Conservation (phyloP, 2,329 filamentous ascomycete genomes). For the Thielaviopsis populi region DNA sequence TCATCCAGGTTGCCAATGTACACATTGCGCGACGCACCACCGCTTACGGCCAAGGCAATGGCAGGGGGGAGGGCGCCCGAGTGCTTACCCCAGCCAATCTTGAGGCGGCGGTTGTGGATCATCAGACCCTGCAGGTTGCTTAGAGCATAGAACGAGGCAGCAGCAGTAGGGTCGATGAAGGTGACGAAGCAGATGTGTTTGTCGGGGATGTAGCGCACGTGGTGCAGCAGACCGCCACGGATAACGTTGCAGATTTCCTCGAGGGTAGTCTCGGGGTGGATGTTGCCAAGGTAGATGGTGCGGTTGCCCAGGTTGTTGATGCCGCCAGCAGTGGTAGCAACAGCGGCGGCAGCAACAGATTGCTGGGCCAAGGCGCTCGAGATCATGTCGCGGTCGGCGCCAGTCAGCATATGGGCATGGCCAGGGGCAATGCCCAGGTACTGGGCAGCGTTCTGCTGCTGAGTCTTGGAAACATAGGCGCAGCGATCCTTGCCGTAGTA, state of each 20-base stretch:
- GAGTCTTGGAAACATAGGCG: constrained; percentile 97
- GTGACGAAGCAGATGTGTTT: constrained; percentile 99
- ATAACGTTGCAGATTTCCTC: constrained; percentile 99
- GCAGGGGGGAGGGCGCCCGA: constrained; percentile 90
- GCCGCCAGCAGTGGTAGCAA: constrained; percentile 89
- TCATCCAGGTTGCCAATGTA: constrained; percentile 97
- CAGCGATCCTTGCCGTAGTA: constrained; percentile 99
- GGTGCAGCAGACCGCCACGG: constrained; percentile 83
- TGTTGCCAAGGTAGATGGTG: constrained; percentile 96
- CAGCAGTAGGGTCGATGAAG: constrained; percentile 95
- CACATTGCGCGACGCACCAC: constrained; percentile 93
- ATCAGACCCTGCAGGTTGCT: constrained; percentile 96
- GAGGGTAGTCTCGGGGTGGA: constrained; percentile 95
- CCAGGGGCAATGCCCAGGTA: constrained; percentile 94
- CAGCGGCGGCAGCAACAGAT: constrained; percentile 89
- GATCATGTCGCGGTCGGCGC: constrained; percentile 89
- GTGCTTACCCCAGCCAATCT: constrained; percentile 99
- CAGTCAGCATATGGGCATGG: constrained; percentile 91
- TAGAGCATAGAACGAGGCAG: constrained; percentile 91
- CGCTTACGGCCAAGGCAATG: constrained; percentile 89
- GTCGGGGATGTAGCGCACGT: constrained; percentile 97
- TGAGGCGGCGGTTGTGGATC: constrained; percentile 95
- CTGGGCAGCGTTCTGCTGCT: constrained; percentile 97
- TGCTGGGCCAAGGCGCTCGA: constrained; percentile 93
- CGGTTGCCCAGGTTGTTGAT: constrained; percentile 96